A percentile compares a stretch with the other conserved stretches of the same genome.
These are phyloP conservation scores for Raffaelea deltoideospora DNA, from an alignment of 2,329 filamentous ascomycete genomes.

Conservation along the genomic window DNA sequence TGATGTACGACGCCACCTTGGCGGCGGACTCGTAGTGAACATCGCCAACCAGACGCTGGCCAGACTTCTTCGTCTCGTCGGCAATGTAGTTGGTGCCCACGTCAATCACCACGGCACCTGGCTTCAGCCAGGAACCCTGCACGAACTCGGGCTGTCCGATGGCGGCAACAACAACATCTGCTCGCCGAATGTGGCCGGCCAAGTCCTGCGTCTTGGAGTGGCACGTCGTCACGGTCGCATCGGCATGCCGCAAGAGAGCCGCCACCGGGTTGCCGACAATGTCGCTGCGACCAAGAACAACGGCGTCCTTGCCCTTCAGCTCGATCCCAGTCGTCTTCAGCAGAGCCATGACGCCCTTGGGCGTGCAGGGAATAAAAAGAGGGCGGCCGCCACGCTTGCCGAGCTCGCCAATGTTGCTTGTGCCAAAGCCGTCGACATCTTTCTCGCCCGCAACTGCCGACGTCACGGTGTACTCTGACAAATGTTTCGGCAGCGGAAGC, in stretches of 20 bases:
- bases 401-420: constrained; percentile 87
- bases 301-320: constrained; percentile 77
- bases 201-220: constrained; percentile 76
- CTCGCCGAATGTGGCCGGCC: constrained; percentile 58
- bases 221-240: constrained; percentile 93
- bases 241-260: constrained; percentile 85
- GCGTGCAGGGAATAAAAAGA: constrained; percentile 86
- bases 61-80: constrained; percentile 80
- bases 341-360: constrained; percentile 91
- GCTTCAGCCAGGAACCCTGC: constrained; percentile 91
- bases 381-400: constrained; percentile 88
- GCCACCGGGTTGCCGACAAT: constrained; percentile 96
- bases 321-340: constrained; percentile 72
- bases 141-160: constrained; percentile 81
- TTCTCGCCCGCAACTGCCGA: constrained; percentile 86
- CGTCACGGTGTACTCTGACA: constrained; percentile 82
- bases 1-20: constrained; percentile 82
- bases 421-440: constrained; percentile 95
- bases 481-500: constrained; percentile 73
- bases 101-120: constrained; percentile 89
- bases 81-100: constrained; percentile 94
- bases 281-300: constrained; percentile 87
- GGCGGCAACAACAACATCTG: constrained; percentile 82
- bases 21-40: constrained; percentile 79
- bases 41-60: constrained; percentile 82